Conservation (phyloP, 768 basidiomycete species). For the Krasilnikovozyma curviuscula region DNA sequence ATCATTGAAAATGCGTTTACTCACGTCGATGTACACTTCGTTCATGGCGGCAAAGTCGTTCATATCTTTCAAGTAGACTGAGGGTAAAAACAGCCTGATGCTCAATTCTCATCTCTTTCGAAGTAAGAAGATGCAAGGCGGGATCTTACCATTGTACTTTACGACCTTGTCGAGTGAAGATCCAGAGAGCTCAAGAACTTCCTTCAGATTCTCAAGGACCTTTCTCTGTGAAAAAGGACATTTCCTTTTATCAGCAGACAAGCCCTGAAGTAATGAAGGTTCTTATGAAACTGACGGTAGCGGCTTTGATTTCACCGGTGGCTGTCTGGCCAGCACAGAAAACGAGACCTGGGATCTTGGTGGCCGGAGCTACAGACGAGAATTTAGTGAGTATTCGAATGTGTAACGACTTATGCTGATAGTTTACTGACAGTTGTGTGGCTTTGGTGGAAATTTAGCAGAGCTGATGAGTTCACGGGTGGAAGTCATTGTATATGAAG, state of each 20-base stretch:
- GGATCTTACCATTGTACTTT: conserved; percentile 7
- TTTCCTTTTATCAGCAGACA: not conserved
- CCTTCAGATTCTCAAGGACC: conserved; percentile 14
- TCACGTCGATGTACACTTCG: conserved; percentile 15
- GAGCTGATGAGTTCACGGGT: conserved; percentile 17
- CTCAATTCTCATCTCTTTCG: no score
- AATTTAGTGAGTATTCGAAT: not conserved
- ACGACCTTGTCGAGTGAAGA: conserved; percentile 11
- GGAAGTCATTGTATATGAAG: not conserved
- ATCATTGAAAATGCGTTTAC: not conserved
- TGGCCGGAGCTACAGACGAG: conserved; percentile 15
- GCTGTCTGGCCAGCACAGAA: conserved; percentile 21
- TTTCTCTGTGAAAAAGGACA: not conserved
- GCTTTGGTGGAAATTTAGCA: conserved; percentile 21
- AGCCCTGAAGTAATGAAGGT: not conserved
- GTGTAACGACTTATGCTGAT: not conserved
- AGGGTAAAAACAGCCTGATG: no score
- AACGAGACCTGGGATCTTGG: conserved; percentile 20
- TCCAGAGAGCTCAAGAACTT: conserved; percentile 18
- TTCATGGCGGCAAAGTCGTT: conserved; percentile 18
- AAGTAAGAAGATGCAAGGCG: no score
- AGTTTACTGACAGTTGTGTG: conserved; percentile 18
- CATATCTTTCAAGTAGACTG: conserved; percentile 17
- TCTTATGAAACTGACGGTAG: conserved; percentile 16
- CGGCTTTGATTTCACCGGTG: conserved; percentile 17